These are phyloP conservation scores for Ceratobasidium sp. DNA, from an alignment of 1,284 basidiomycete genomes.

Conservation along the genomic window DNA sequence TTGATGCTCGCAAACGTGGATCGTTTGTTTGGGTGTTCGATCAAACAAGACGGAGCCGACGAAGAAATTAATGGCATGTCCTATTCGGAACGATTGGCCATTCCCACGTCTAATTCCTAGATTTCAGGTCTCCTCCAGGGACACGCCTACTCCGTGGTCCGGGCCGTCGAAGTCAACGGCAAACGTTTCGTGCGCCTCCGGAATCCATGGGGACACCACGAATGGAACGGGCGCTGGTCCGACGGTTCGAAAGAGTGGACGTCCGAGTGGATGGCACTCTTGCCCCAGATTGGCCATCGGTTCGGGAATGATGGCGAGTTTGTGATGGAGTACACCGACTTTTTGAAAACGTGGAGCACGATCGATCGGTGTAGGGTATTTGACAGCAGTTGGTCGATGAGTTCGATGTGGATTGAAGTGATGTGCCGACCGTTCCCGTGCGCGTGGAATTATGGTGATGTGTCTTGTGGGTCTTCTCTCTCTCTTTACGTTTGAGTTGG, in stretches of 20 bases:
- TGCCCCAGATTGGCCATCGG: conserved; percentile 53
- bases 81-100: conserved; percentile 45
- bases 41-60: conserved; percentile 39
- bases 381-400: conserved; percentile 59
- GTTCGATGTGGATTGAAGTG: conserved; percentile 58
- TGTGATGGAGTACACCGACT: conserved; percentile 65
- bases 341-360: conserved; percentile 56
- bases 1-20: conserved; percentile 53
- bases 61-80: conserved; percentile 37
- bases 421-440: conserved; percentile 51
- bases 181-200: conserved; percentile 49
- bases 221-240: conserved; percentile 62
- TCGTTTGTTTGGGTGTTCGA: conserved; percentile 57
- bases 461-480: conserved; percentile 55
- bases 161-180: conserved; percentile 58
- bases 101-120: neutral
- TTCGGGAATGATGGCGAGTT: conserved; percentile 63
- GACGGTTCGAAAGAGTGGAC: conserved; percentile 64
- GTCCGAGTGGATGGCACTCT: conserved; percentile 52
- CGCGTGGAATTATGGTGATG: conserved; percentile 59
- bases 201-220: conserved; percentile 58
- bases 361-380: conserved; percentile 59
- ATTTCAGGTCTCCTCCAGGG: conserved; percentile 48
- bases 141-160: conserved; percentile 62
- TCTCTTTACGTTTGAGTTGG: neutral